A percentile compares a stretch with the other conserved stretches of the same genome.
These are phyloP conservation scores for Phyllostachys edulis DNA, from an alignment of 176 grass and related monocot species.

Conservation along the genomic window DNA sequence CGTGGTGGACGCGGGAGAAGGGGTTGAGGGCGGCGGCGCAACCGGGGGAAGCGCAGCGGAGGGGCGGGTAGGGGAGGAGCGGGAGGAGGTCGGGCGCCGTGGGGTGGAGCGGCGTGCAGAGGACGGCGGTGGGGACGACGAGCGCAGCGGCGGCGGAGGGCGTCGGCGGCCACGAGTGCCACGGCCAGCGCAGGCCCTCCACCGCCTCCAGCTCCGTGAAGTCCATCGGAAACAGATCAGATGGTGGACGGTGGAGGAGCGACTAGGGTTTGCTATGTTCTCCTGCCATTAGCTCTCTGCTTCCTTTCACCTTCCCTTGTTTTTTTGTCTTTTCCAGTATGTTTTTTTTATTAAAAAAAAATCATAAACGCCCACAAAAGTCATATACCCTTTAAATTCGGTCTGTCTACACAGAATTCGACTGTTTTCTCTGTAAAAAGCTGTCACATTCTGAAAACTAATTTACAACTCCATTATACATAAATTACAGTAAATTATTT, in stretches of 20 bases:
- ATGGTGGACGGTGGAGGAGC: neutral
- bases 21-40: conserved; percentile 87
- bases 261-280: conserved; percentile 51
- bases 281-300: neutral
- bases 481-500: no score
- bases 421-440: no score
- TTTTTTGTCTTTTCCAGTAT: neutral
- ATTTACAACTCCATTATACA: no score
- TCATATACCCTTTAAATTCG: no score
- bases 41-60: conserved; percentile 42
- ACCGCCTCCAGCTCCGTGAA: conserved; percentile 97
- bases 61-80: conserved; percentile 73
- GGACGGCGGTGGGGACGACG: conserved; percentile 80
- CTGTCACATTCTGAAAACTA: no score
- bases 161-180: conserved; percentile 79
- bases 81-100: conserved; percentile 63
- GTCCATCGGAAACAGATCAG: conserved; percentile 58
- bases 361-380: no score
- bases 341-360: no score
- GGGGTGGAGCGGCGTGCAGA: conserved; percentile 76
- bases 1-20: conserved; percentile 70
- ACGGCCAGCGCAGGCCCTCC: conserved; percentile 94
- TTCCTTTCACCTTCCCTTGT: neutral
- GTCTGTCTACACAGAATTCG: no score
- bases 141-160: conserved; percentile 72